Conservation (phyloP, 768 basidiomycete genomes). For the Agrocybe chaxingu region DNA sequence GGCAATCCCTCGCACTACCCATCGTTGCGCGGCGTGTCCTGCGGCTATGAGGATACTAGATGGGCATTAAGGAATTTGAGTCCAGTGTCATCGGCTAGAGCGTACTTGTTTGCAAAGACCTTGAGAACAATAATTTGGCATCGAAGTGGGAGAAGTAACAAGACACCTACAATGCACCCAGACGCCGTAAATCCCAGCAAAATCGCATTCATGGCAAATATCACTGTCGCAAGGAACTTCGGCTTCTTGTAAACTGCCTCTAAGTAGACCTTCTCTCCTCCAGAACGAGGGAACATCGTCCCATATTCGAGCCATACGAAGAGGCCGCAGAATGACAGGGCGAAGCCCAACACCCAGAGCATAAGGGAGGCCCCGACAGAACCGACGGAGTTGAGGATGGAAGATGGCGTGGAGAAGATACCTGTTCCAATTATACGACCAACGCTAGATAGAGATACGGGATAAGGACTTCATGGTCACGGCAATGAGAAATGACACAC, state of each 20-base stretch:
- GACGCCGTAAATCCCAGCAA: constrained; percentile 32
- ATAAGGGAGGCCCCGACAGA: constrained; percentile 59
- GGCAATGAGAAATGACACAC: constrained; percentile 18
- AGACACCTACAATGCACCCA: constrained; percentile 46
- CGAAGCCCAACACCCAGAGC: constrained; percentile 62
- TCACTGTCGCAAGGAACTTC: constrained; percentile 42
- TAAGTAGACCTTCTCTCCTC: constrained; percentile 62
- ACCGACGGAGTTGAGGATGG: constrained; percentile 53
- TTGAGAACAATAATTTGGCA: constrained; percentile 6
- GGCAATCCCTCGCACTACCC: constrained; percentile 58
- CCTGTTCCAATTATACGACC: constrained; percentile 61
- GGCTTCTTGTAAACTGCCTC: constrained; percentile 52
- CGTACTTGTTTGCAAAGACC: constrained; percentile 30
- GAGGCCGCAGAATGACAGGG: constrained; percentile 54
- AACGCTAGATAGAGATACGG: constrained; percentile 24
- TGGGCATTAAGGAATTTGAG: background rate
- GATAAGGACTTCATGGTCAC: background rate
- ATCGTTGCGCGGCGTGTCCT: constrained; percentile 33
- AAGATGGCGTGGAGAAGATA: constrained; percentile 63
- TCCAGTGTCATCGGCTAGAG: background rate
- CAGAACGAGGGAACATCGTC: constrained; percentile 60
- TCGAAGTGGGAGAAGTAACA: constrained; percentile 4
- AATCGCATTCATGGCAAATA: constrained; percentile 48
- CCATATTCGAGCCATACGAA: constrained; percentile 66
- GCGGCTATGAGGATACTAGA: constrained; percentile 47